Percentiles rank a stretch among this genome's conserved stretches.
Conservation (phyloP, 1,284 basidiomycete species). For the Mycena citricolor region DNA sequence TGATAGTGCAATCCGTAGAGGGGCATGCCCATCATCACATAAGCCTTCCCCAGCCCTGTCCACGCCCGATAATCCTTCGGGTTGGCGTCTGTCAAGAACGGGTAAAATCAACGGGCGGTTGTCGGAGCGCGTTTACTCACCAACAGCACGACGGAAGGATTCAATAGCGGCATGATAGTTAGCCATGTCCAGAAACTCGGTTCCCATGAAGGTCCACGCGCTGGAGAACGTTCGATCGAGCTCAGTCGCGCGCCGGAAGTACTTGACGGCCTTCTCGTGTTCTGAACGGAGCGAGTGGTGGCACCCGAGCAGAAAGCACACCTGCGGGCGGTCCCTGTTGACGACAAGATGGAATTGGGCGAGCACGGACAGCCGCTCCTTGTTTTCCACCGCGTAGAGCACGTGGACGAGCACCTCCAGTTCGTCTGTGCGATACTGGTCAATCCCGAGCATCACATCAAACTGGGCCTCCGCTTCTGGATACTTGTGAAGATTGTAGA, state of each 20-base stretch:
- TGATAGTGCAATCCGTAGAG: conserved; percentile 25
- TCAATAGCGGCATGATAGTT: conserved; percentile 28
- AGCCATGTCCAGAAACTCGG: conserved; percentile 26
- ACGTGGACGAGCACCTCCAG: conserved; percentile 98
- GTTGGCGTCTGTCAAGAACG: conserved; percentile 21
- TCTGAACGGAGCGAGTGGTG: conserved; percentile 25
- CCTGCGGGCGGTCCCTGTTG: conserved; percentile 90
- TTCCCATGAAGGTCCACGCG: conserved; percentile 27
- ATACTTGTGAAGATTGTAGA: conserved; percentile 90
- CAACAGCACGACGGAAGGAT: conserved; percentile 25
- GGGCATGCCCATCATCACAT: conserved; percentile 23
- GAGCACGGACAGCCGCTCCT: conserved; percentile 84
- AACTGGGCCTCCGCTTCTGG: conserved; percentile 81
- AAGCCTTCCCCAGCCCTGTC: conserved; percentile 27
- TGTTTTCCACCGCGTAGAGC: conserved; percentile 91
- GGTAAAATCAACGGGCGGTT: neutral
- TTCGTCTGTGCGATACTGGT: conserved; percentile 92
- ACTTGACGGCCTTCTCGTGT: conserved; percentile 28
- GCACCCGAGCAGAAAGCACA: conserved; percentile 89
- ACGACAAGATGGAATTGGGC: conserved; percentile 89
- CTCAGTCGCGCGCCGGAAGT: conserved; percentile 27
- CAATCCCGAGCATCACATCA: conserved; percentile 73
- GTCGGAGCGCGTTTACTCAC: conserved; percentile 11
- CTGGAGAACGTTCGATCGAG: conserved; percentile 25
- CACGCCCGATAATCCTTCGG: conserved; percentile 28